Conservation (phyloP, 495 filamentous ascomycete genomes). For the Penicillium roqueforti region DNA sequence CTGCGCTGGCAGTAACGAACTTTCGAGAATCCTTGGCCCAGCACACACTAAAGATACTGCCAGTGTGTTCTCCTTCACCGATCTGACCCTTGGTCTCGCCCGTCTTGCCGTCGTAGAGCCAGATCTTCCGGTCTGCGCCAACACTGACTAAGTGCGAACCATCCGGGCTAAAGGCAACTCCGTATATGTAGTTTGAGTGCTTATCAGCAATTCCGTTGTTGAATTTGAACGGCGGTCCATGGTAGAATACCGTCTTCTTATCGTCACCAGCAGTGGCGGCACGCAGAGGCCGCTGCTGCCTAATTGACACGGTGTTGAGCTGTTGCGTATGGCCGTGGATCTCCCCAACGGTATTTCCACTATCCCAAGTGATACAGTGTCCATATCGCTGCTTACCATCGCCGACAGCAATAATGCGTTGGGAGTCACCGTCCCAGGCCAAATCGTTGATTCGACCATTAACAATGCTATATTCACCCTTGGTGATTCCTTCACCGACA, state of each 20-base stretch:
- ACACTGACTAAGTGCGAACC: conserved; percentile 80
- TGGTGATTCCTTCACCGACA: conserved; percentile 52
- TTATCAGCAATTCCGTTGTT: conserved; percentile 67
- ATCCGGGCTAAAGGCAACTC: conserved; percentile 86
- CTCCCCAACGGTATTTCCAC: conserved; percentile 92
- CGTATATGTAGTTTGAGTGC: conserved; percentile 86
- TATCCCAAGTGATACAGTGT: conserved; percentile 91
- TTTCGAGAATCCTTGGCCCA: conserved; percentile 87
- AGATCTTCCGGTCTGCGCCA: conserved; percentile 82
- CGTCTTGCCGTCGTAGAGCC: conserved; percentile 92
- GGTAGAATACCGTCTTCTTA: conserved; percentile 81
- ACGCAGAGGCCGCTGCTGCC: conserved; percentile 81
- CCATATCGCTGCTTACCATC: conserved; percentile 92
- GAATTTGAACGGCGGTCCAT: conserved; percentile 94
- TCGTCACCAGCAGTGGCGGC: conserved; percentile 92
- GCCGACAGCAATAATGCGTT: conserved; percentile 93
- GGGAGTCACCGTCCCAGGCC: conserved; percentile 95
- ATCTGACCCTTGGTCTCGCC: conserved; percentile 75
- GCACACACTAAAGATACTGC: conserved; percentile 86
- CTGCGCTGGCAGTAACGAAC: conserved; percentile 88
- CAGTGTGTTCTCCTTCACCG: conserved; percentile 79
- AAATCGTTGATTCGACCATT: conserved; percentile 93
- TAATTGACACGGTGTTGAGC: conserved; percentile 87
- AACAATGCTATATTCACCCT: conserved; percentile 89
- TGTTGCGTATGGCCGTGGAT: conserved; percentile 84